phyloP scores from a whole-genome alignment of 192 early-diverging fungal species.

The Backusella westeae region DNA sequence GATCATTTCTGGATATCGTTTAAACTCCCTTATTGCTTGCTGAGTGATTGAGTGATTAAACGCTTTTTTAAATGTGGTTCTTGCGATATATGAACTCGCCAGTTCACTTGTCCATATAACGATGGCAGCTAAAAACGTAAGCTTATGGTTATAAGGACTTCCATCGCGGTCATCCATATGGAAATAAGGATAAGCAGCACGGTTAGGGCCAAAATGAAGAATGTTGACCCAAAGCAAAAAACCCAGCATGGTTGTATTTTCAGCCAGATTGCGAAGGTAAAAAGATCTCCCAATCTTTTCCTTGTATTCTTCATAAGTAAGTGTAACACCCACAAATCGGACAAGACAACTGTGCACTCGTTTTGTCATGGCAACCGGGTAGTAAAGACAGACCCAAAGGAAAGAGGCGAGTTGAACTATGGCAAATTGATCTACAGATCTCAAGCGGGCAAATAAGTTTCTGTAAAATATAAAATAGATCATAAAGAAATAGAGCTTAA shows the following conservation, averaged over 20 bases:
- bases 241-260: conserved; percentile 76
- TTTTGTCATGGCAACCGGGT: conserved; percentile 68
- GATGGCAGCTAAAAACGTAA: conserved; percentile 58
- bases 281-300: conserved; percentile 67
- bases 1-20: conserved; percentile 65
- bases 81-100: conserved; percentile 57
- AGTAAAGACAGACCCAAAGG: conserved; percentile 74
- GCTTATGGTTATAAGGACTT: conserved; percentile 45
- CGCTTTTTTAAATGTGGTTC: conserved; percentile 55
- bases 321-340: conserved; percentile 54
- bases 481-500: conserved; percentile 77
- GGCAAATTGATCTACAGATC: conserved; percentile 64
- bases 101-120: conserved; percentile 70
- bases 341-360: conserved; percentile 50
- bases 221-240: conserved; percentile 70
- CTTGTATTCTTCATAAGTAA: conserved; percentile 64
- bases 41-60: conserved; percentile 57
- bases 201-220: conserved; percentile 70
- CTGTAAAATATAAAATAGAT: conserved; percentile 82
- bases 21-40: conserved; percentile 68
- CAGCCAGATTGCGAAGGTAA: conserved; percentile 71
- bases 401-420: conserved; percentile 66
- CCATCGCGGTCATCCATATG: conserved; percentile 55
- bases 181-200: conserved; percentile 66
- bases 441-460: conserved; percentile 71